Base-by-base conservation (phyloP, 1,284 basidiomycete species). In the Ganoderma lucidum region DNA sequence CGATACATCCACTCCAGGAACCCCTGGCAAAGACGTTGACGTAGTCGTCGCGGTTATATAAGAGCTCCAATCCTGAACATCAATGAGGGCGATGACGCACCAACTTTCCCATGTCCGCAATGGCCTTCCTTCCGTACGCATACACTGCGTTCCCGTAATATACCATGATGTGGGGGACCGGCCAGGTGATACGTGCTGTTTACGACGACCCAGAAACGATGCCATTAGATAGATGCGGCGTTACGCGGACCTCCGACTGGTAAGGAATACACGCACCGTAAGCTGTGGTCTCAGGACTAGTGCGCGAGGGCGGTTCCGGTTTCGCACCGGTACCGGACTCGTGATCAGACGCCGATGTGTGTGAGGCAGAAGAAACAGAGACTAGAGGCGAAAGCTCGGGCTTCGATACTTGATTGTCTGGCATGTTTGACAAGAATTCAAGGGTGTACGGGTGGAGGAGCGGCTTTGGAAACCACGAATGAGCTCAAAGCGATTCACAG, bases 161-260 rank as follows among this genome's bases (percentile, higher is more conserved):
- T 6, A 63, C 48, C 48, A 63, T 55, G 35, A 63, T 15, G 2
- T 63, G 62, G 17, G 62, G 62, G 9, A 59, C 56, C 35, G 56
- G 56, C 56, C 56, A 59, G 32, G 35, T 39, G 1, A 12, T n/a
- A 9, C 19, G 19, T 4, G 19, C 56, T 59, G 32, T 15, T 30
- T 4, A 32, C 23, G 48, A 51, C 1, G 23, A 51, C 14, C 6
- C 9, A 23, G 17, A 9, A 0, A n/a, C 45, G 1, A 9, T 10
- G n/a, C n/a, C 2, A 51, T 51, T 12, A 28, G 48, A 51, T 28
- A 4, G 23, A 10, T 28, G 23, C 9, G n/a, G n/a, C n/a, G n/a
- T n/a, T n/a, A n/a, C n/a, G n/a, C n/a, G 19, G 14, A 12, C 3
- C 2, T 9, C 23, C 19, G 23, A 51, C 9, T 1, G 9, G 23